Percentiles rank a stretch among this genome's conserved stretches.
Conservation (phyloP, 495 filamentous ascomycete genomes). For the Penicillium simplicissimum region DNA sequence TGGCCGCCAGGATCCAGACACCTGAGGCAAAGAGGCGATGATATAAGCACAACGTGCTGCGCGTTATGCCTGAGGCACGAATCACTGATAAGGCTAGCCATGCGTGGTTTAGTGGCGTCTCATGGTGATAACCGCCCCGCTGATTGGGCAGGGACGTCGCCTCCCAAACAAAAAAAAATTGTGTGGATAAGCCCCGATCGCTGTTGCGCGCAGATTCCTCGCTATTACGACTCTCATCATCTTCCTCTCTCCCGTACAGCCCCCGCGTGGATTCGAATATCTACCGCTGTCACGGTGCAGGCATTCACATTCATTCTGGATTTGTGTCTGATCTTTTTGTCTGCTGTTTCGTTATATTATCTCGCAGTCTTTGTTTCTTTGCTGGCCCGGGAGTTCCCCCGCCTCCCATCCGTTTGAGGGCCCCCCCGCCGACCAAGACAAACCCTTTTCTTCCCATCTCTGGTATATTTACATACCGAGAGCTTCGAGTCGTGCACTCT, state of each 20-base stretch:
- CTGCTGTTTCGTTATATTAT: not conserved
- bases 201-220: conserved; percentile 8
- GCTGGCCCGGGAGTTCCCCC: conserved; percentile 19
- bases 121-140: conserved; percentile 8
- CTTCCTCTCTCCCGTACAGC: conserved; percentile 10
- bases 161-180: conserved; percentile 32
- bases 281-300: conserved; percentile 10
- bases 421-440: conserved; percentile 1
- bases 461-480: conserved; percentile 14
- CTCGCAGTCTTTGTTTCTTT: conserved; percentile 4
- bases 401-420: conserved; percentile 15
- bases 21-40: not conserved
- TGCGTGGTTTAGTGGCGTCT: conserved; percentile 6
- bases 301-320: not conserved
- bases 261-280: conserved; percentile 16
- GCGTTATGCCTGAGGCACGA: not conserved
- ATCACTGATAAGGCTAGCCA: conserved; percentile 19
- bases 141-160: conserved; percentile 22
- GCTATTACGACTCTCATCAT: not conserved
- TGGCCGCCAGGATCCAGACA: not conserved
- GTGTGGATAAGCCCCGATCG: conserved; percentile 23
- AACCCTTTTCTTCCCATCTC: conserved; percentile 6
- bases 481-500: conserved; percentile 3
- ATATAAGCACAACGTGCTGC: not conserved
- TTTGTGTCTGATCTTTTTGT: not conserved